Percentiles rank a stretch among this genome's conserved stretches.
These are phyloP conservation scores for Fusarium foetens DNA, from an alignment of 2,329 filamentous ascomycete genomes.

Conservation along the genomic window DNA sequence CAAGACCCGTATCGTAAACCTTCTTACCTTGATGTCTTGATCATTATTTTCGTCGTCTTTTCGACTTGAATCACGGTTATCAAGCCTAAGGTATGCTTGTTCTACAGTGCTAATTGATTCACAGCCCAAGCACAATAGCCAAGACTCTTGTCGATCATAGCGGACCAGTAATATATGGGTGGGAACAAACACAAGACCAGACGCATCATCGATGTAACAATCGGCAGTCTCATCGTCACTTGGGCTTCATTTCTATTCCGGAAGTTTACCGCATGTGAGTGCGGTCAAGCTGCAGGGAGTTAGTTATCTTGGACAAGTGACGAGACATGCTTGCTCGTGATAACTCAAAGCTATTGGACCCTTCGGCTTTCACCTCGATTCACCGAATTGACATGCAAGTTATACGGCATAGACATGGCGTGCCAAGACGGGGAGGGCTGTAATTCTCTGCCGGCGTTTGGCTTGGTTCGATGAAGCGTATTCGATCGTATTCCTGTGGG, in stretches of 20 bases:
- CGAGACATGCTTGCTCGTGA: not conserved
- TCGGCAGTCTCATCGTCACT: conserved; percentile 11
- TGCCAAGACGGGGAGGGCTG: conserved; percentile 20
- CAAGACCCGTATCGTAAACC: not conserved
- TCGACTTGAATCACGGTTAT: not conserved
- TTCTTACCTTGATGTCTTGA: not conserved
- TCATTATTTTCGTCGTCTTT: not conserved
- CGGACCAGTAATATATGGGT: not conserved
- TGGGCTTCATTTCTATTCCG: conserved; percentile 6
- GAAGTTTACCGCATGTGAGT: conserved; percentile 19
- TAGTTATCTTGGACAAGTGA: not conserved
- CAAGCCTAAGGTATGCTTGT: too few species aligned
- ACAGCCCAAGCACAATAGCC: not conserved
- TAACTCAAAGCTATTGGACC: not conserved
- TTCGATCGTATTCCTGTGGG: conserved; percentile 12
- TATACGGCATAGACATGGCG: not conserved
- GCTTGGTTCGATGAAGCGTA: conserved; percentile 13
- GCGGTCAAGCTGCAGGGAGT: not conserved
- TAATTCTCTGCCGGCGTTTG: conserved; percentile 9
- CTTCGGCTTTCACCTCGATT: conserved; percentile 27
- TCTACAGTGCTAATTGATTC: not conserved
- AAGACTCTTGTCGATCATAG: conserved; percentile 6
- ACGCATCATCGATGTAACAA: conserved; percentile 4
- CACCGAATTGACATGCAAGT: conserved; percentile 15
- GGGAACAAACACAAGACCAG: conserved; percentile 1